A percentile compares a stretch with the other conserved stretches of the same genome.
phyloP scores from a whole-genome alignment of 306 rosid genomes.

The Glycine soja region DNA sequence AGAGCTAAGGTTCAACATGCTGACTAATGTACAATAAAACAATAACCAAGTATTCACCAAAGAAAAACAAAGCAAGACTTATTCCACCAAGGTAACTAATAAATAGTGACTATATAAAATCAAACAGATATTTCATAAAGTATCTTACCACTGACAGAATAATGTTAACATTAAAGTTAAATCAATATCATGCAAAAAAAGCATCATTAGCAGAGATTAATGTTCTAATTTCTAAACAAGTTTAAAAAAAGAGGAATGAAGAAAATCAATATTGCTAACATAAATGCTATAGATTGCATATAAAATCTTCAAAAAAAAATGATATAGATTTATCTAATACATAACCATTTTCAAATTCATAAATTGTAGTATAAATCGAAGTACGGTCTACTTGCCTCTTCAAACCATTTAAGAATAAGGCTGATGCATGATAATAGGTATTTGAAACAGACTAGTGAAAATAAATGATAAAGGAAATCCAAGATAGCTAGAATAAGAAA shows the following conservation, averaged over 20 bases:
- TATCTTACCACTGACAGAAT: background rate
- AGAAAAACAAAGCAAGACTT: background rate
- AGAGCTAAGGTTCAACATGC: background rate
- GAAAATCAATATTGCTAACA: background rate
- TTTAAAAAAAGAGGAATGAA: background rate
- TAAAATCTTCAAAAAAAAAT: too few relatives aligned
- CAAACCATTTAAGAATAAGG: constrained; percentile 3
- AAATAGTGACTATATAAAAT: constrained; percentile 17
- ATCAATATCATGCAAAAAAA: constrained; percentile 1
- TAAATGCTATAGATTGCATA: background rate
- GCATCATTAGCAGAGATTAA: constrained; percentile 4
- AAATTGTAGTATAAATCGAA: constrained; percentile 29
- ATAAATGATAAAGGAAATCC: constrained; percentile 24
- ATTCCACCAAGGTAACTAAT: background rate
- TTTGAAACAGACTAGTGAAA: background rate
- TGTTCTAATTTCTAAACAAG: constrained; percentile 4
- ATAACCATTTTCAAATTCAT: background rate
- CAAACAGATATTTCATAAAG: background rate
- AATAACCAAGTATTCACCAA: background rate
- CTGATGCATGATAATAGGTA: constrained; percentile 4
- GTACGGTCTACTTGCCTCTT: background rate
- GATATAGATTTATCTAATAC: background rate
- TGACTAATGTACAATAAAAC: background rate
- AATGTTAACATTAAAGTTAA: background rate
- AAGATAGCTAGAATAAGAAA: background rate